Evolutionary conservation across 2,329 filamentous ascomycete species (phyloP).

Genomic region (Cladosporium sp.): DNA sequence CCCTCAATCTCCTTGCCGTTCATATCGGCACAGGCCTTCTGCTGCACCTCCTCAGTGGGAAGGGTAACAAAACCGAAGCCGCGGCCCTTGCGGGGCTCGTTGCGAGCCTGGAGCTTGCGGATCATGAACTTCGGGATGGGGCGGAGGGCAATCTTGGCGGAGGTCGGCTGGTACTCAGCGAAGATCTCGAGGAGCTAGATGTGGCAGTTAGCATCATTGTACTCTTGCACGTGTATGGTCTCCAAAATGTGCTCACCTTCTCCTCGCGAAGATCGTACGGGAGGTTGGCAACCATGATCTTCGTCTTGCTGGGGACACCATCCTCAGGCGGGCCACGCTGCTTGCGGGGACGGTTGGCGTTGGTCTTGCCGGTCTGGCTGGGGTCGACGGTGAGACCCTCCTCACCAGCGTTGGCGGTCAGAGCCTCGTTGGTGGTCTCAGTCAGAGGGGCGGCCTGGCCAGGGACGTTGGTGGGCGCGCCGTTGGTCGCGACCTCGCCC

Average conservation of each 20-base stretch:
- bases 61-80: constrained; percentile 98
- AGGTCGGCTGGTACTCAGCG: constrained; percentile 80
- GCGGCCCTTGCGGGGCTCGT: constrained; percentile 97
- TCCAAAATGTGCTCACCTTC: constrained; percentile 57
- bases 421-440: constrained; percentile 47
- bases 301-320: constrained; percentile 96
- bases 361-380: constrained; percentile 38
- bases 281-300: constrained; percentile 99
- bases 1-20: constrained; percentile 99
- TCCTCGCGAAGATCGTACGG: constrained; percentile 97
- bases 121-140: constrained; percentile 99
- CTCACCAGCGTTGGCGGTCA: constrained; percentile 48
- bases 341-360: constrained; percentile 54
- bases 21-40: constrained; percentile 97
- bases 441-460: constrained; percentile 45
- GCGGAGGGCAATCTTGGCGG: constrained; percentile 96
- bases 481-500: constrained; percentile 34
- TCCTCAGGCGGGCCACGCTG: constrained; percentile 96
- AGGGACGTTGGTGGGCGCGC: constrained; percentile 47
- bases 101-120: constrained; percentile 98
- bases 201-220: constrained; percentile 22
- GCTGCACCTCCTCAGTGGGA: constrained; percentile 88
- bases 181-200: constrained; percentile 93
- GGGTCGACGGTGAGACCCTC: constrained; percentile 39
- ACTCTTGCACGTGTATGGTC: background rate